These are phyloP conservation scores for Lentinula raphanica DNA, from an alignment of 768 basidiomycete genomes.

Conservation along the genomic window DNA sequence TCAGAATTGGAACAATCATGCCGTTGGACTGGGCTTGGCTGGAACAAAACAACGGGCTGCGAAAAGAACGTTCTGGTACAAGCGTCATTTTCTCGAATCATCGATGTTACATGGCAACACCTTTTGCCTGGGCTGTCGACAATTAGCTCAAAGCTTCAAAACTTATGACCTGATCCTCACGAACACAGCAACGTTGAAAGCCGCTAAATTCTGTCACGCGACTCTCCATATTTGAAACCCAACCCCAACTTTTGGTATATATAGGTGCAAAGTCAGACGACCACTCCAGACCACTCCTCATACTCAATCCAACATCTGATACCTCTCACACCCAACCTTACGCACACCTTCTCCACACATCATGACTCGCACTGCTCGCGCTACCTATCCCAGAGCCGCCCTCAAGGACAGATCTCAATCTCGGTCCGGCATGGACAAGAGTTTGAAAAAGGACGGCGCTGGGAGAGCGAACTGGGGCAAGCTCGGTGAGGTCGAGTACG, in stretches of 20 bases:
- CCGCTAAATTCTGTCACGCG: background rate
- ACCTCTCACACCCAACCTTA: background rate
- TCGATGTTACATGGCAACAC: background rate
- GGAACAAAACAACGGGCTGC: background rate
- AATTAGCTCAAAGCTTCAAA: background rate
- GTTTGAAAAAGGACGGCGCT: conserved; percentile 71
- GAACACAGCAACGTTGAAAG: background rate
- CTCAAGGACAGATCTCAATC: conserved; percentile 74
- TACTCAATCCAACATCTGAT: background rate
- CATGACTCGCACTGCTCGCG: conserved; percentile 54
- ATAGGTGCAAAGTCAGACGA: background rate
- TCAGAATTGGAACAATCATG: background rate
- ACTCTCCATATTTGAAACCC: background rate
- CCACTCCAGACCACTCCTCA: background rate
- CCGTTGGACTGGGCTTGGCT: background rate
- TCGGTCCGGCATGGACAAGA: conserved; percentile 69
- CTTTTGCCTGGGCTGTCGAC: background rate
- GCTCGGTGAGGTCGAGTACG: conserved; percentile 38
- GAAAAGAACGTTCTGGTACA: background rate
- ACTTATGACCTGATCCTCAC: background rate
- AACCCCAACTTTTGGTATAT: background rate
- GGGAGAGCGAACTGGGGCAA: conserved; percentile 87
- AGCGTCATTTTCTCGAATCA: background rate
- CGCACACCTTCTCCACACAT: background rate
- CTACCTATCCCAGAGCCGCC: conserved; percentile 66